phyloP scores from a whole-genome alignment of 73 alveolate species.

The Tetrahymena thermophila region DNA sequence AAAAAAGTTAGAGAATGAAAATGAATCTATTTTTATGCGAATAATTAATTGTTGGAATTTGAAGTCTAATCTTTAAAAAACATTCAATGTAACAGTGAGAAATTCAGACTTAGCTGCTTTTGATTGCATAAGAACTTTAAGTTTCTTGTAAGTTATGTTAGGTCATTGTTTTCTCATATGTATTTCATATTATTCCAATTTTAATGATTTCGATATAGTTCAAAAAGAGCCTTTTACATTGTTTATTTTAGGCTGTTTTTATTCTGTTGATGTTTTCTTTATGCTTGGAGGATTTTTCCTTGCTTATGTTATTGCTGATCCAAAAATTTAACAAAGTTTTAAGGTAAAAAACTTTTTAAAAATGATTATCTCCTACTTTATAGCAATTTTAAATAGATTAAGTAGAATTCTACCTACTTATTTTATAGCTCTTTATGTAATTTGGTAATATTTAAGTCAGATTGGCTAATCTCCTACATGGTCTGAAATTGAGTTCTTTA shows the following conservation, averaged over 20 bases:
- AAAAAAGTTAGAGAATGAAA: neutral
- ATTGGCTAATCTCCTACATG: slow-evolving; percentile 21
- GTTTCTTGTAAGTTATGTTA: slow-evolving; percentile 11
- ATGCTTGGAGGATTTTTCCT: slow-evolving; percentile 47
- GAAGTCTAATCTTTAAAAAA: neutral
- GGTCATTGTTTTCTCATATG: slow-evolving; percentile 3
- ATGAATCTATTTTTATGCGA: neutral
- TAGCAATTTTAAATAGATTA: slow-evolving; percentile 2
- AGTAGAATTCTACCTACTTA: slow-evolving; percentile 19
- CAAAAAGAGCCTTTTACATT: neutral
- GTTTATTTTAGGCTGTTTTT: slow-evolving; percentile 1
- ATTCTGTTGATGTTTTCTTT: slow-evolving; percentile 41
- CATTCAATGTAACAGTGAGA: neutral
- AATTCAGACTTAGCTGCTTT: slow-evolving; percentile 8
- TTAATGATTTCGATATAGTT: neutral
- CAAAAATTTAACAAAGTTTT: neutral
- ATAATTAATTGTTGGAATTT: neutral
- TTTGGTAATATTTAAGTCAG: neutral
- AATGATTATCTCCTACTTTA: neutral
- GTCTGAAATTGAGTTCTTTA: neutral
- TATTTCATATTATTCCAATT: neutral
- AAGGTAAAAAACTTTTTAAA: neutral
- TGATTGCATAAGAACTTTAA: slow-evolving; percentile 13
- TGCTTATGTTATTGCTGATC: slow-evolving; percentile 16
- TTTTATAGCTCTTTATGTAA: neutral